Evolutionary conservation across 164 flowering plant genomes (phyloP).

Genomic region (Dillenia suffruticosa): DNA sequence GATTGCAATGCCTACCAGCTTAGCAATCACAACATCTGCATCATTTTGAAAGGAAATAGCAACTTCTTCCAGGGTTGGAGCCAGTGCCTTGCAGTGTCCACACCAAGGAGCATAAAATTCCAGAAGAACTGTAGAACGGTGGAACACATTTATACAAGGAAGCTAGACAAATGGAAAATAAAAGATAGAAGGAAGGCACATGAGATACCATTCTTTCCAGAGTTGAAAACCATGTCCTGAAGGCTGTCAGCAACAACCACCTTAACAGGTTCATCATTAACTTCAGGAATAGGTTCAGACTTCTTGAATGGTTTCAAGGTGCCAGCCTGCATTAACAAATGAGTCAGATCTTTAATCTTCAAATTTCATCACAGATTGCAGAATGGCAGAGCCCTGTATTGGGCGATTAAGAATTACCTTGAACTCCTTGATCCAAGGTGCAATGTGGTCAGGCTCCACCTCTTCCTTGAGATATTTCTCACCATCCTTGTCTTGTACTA

Average conservation of each 20-base stretch:
- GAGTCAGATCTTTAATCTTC: background rate
- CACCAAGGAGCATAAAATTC: conserved; percentile 99
- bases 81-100: conserved; percentile 92
- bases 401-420: conserved; percentile 35
- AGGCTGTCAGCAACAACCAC: conserved; percentile 87
- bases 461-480: conserved; percentile 60
- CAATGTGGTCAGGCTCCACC: conserved; percentile 65
- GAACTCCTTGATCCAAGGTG: conserved; percentile 80
- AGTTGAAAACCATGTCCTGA: conserved; percentile 73
- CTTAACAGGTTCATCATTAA: conserved; percentile 87
- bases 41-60: conserved; percentile 71
- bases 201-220: conserved; percentile 77
- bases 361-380: no score
- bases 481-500: conserved; percentile 55
- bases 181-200: no score
- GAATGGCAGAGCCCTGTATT: background rate
- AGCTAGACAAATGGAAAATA: no score
- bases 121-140: conserved; percentile 50
- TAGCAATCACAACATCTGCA: conserved; percentile 68
- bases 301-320: conserved; percentile 45
- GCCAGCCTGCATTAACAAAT: conserved; percentile 55
- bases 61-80: conserved; percentile 93
- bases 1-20: conserved; percentile 52
- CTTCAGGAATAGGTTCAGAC: conserved; percentile 88
- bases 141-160: background rate